Conservation (phyloP, 2,329 filamentous ascomycete genomes). For the Pseudogymnoascus sp. region DNA sequence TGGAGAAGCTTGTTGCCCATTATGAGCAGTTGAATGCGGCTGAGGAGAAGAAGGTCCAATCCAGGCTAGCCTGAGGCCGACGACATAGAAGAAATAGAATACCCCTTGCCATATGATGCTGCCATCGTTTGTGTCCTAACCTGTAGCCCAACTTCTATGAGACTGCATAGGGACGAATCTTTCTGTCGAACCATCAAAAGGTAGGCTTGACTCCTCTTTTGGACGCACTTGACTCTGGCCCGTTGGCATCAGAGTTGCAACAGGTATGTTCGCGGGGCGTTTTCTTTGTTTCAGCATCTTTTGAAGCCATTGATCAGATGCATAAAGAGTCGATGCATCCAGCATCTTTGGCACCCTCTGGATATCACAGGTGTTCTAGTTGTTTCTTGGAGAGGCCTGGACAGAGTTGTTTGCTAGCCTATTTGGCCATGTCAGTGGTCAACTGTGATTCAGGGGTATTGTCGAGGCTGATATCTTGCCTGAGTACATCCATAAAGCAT, state of each 20-base stretch:
- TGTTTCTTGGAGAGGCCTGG: background rate
- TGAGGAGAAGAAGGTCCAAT: constrained; percentile 44
- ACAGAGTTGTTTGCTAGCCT: background rate
- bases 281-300: background rate
- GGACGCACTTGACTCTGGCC: background rate
- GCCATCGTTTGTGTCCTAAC: background rate
- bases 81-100: constrained; percentile 14
- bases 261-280: background rate
- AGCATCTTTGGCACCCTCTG: background rate
- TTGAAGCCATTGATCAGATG: background rate
- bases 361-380: background rate
- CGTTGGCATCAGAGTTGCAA: background rate
- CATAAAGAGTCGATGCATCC: background rate
- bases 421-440: background rate
- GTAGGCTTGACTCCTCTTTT: background rate
- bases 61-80: constrained; percentile 18
- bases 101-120: constrained; percentile 11
- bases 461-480: background rate
- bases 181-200: background rate
- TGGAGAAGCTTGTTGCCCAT: constrained; percentile 52
- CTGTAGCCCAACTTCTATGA: background rate
- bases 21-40: constrained; percentile 51
- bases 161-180: background rate
- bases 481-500: background rate
- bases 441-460: background rate